These are phyloP conservation scores for Fusarium sp. DNA, from an alignment of 2,329 filamentous ascomycete genomes.

Conservation along the genomic window DNA sequence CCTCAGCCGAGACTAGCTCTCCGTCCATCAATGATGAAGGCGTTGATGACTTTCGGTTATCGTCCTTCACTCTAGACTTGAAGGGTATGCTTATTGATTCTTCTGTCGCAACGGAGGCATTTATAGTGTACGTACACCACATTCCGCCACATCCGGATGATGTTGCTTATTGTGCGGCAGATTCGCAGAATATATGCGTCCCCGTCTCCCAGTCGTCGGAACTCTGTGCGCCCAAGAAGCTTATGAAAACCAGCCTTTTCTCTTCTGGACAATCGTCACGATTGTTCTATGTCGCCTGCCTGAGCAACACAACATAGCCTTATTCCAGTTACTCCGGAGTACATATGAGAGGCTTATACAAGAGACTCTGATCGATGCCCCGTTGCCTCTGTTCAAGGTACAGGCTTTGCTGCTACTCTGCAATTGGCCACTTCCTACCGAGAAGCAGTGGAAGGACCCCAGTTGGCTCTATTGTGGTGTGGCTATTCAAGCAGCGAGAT, in stretches of 20 bases:
- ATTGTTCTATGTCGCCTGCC: conserved; percentile 27
- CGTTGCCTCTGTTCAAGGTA: conserved; percentile 36
- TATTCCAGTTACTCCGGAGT: conserved; percentile 2
- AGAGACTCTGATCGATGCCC: conserved; percentile 16
- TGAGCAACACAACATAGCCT: neutral
- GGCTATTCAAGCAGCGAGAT: conserved; percentile 37
- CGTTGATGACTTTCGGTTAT: conserved; percentile 28
- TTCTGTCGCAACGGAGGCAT: conserved; percentile 12
- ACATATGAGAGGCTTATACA: conserved; percentile 28
- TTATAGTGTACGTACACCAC: conserved; percentile 19
- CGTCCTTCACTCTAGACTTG: conserved; percentile 1
- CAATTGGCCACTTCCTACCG: conserved; percentile 34
- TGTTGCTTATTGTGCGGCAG: neutral
- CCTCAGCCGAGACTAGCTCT: conserved; percentile 1
- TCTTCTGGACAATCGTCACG: conserved; percentile 42
- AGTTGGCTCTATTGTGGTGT: conserved; percentile 40
- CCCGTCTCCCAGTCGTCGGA: conserved; percentile 30
- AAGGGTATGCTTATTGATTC: conserved; percentile 13
- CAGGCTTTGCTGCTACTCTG: conserved; percentile 32
- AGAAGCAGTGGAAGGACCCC: conserved; percentile 23
- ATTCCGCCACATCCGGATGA: no score
- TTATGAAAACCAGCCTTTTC: conserved; percentile 20
- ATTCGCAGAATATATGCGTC: conserved; percentile 36
- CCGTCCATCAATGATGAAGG: neutral
- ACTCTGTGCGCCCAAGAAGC: conserved; percentile 5